Conservation (phyloP, 305 asterid species). For the Solanum hybrid region DNA sequence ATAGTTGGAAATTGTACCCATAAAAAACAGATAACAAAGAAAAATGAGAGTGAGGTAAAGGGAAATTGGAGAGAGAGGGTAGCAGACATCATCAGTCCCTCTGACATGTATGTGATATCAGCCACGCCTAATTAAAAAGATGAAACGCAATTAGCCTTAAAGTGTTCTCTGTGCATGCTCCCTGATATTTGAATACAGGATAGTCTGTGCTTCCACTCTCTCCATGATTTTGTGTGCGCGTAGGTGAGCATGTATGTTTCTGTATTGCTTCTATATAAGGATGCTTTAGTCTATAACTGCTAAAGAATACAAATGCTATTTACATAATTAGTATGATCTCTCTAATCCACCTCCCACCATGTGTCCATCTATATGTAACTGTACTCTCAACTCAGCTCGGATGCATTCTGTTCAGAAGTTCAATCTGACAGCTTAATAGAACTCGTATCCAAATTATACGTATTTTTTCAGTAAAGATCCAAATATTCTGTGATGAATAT, state of each 20-base stretch:
- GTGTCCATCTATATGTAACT: not conserved
- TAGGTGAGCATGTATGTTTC: not conserved
- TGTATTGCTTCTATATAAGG: not conserved
- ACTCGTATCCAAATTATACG: not conserved
- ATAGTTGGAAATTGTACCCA: constrained; percentile 12
- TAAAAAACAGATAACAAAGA: not conserved
- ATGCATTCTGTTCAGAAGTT: not conserved
- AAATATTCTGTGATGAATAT: not conserved
- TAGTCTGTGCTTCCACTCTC: not conserved
- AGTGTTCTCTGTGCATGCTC: not conserved
- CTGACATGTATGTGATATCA: not conserved
- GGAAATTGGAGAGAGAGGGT: not conserved
- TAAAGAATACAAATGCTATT: not conserved
- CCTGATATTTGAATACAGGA: not conserved
- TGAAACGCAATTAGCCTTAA: not conserved
- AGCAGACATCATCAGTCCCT: not conserved
- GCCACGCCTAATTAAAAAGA: not conserved
- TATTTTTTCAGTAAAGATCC: not conserved
- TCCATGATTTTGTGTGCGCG: not conserved
- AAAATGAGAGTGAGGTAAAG: not conserved
- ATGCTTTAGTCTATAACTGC: not conserved
- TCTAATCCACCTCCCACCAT: not conserved
- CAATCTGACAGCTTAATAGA: not conserved
- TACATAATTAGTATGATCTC: not conserved
- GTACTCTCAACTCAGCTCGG: not conserved